A percentile compares a stretch with the other conserved stretches of the same genome.
Evolutionary conservation across 2,329 filamentous ascomycete genomes (phyloP).

Genomic region (Mycosphaerella arachidis): DNA sequence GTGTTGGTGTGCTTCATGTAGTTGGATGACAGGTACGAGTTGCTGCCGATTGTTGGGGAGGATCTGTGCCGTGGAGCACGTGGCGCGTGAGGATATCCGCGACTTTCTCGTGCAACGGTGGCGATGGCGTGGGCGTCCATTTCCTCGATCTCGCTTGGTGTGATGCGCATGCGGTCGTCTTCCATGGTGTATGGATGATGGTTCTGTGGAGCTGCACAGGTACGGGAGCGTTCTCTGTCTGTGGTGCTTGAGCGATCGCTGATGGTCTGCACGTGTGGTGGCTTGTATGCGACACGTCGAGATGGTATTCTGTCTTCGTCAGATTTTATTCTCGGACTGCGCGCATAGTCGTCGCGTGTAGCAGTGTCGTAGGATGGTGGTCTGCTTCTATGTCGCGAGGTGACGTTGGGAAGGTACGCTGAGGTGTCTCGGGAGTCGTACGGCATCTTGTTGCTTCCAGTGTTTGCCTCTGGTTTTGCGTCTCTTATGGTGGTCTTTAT

Average conservation of each 20-base stretch:
- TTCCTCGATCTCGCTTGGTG: background rate
- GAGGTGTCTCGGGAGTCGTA: background rate
- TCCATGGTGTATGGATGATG: background rate
- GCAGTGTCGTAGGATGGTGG: background rate
- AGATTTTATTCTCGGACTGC: background rate
- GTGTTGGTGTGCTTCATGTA: background rate
- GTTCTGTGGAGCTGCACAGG: background rate
- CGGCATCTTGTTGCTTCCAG: background rate
- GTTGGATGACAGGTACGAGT: background rate
- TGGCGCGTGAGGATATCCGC: slow-evolving; percentile 2
- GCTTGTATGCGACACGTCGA: background rate
- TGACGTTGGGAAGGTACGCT: background rate
- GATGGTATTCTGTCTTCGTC: background rate
- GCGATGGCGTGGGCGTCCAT: background rate
- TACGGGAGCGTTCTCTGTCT: background rate
- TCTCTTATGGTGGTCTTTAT: background rate
- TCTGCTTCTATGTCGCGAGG: background rate
- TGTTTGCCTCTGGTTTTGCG: background rate
- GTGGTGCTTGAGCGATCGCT: background rate
- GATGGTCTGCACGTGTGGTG: too few species aligned
- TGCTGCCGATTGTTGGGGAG: background rate
- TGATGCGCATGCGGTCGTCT: background rate
- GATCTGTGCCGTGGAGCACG: background rate
- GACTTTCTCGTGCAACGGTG: background rate
- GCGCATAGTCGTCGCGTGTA: background rate